Conservation (phyloP, 2,329 filamentous ascomycete species). For the Ilyonectria destructans region DNA sequence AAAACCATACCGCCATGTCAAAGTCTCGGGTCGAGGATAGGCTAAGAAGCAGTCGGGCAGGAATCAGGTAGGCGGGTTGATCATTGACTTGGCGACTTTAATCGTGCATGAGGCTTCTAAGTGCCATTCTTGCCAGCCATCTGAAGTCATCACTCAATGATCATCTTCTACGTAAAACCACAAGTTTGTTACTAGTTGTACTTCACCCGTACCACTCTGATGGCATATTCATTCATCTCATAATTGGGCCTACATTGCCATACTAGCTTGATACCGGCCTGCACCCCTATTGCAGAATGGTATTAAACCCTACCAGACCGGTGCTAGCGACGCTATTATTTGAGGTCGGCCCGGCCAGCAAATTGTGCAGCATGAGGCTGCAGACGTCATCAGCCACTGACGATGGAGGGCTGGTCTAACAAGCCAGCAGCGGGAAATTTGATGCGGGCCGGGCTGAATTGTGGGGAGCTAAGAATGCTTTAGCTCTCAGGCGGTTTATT, state of each 20-base stretch:
- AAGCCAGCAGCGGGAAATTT: constrained; percentile 2
- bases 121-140: not conserved
- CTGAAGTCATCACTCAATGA: not conserved
- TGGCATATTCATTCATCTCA: not conserved
- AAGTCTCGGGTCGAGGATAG: not conserved
- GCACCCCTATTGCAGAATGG: not conserved
- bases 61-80: not conserved
- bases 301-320: not conserved
- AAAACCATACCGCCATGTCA: constrained; percentile 1
- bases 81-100: not conserved
- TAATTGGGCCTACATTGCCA: not conserved
- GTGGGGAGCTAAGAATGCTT: constrained; percentile 7
- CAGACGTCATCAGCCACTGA: constrained; percentile 7
- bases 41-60: not conserved
- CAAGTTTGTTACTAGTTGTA: not conserved
- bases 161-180: not conserved
- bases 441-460: not conserved
- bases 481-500: not conserved
- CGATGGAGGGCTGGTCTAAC: constrained; percentile 4
- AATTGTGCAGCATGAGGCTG: not conserved
- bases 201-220: not conserved
- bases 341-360: not conserved
- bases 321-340: not conserved
- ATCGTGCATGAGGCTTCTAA: not conserved
- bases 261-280: not conserved